These are phyloP conservation scores for Solidago caesia DNA, from an alignment of 129 eudicot species.

Conservation along the genomic window DNA sequence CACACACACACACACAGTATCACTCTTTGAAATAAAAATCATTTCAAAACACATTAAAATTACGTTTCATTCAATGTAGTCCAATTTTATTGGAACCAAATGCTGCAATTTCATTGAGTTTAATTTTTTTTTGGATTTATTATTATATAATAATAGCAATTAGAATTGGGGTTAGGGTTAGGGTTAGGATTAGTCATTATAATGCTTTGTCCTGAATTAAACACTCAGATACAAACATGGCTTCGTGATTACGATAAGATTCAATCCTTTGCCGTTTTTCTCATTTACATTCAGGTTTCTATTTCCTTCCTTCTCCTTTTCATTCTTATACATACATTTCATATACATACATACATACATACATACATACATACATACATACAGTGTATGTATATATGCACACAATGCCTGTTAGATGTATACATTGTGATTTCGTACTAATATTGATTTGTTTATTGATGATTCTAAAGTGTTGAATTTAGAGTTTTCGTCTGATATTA, in stretches of 20 bases:
- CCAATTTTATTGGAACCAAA: neutral
- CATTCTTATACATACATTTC: neutral
- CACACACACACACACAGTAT: neutral
- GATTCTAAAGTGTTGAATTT: slow-evolving; percentile 3
- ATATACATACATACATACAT: neutral
- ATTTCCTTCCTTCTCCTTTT: neutral
- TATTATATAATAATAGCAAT: neutral
- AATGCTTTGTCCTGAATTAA: slow-evolving; percentile 66
- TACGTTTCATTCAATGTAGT: slow-evolving; percentile 35
- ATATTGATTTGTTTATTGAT: slow-evolving; percentile 1
- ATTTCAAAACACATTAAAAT: neutral
- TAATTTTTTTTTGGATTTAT: neutral
- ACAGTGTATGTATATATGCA: neutral
- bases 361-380: neutral
- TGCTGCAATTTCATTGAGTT: slow-evolving; percentile 1
- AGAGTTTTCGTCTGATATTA: slow-evolving; percentile 15
- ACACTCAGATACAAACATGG: slow-evolving; percentile 59
- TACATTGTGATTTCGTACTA: slow-evolving; percentile 17
- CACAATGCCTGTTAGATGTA: neutral
- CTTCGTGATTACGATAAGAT: slow-evolving; percentile 85
- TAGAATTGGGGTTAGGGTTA: neutral
- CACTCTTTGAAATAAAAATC: neutral
- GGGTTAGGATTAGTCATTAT: slow-evolving; percentile 28
- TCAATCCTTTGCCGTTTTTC: slow-evolving; percentile 70
- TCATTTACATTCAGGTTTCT: slow-evolving; percentile 65